A percentile compares a stretch with the other conserved stretches of the same genome.
Conservation (phyloP, 805 yeast genomes). For the Maudiozyma bulderi region DNA sequence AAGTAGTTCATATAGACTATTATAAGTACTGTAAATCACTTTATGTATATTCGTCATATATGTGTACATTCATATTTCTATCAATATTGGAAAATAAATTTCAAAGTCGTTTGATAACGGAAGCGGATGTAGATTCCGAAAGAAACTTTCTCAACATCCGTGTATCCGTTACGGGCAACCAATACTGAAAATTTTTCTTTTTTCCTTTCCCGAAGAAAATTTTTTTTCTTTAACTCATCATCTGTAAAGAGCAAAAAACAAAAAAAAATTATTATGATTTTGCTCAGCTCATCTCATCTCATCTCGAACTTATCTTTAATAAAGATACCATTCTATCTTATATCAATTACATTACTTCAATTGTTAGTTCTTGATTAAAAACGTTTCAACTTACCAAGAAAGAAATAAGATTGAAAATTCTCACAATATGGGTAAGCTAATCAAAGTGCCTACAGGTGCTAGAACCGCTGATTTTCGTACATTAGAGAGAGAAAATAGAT, state of each 20-base stretch:
- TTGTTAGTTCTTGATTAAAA: too few relatives aligned
- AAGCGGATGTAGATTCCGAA: too few relatives aligned
- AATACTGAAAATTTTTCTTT: background rate
- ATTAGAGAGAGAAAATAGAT: constrained; percentile 77
- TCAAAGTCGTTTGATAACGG: too few relatives aligned
- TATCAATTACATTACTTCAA: background rate
- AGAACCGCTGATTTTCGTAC: constrained; percentile 49
- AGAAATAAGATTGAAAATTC: too few relatives aligned
- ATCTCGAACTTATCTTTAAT: background rate
- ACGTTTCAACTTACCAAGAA: too few relatives aligned
- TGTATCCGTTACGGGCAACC: background rate
- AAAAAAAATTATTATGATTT: background rate
- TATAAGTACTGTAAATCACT: too few relatives aligned
- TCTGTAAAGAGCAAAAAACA: background rate
- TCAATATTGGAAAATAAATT: too few relatives aligned
- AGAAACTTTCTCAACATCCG: too few relatives aligned
- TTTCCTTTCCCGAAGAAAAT: background rate
- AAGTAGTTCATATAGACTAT: too few relatives aligned
- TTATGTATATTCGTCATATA: too few relatives aligned
- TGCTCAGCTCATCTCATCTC: background rate
- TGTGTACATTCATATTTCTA: too few relatives aligned
- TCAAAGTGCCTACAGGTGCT: constrained; percentile 19
- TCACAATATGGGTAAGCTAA: constrained; percentile 21
- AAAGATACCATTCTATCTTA: background rate
- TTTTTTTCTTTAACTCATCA: background rate